Evolutionary conservation across 2,329 filamentous ascomycete genomes (phyloP), one percentile per base, ranked within the genome.

Genomic region (Ophioceras dolichostomum): DNA sequence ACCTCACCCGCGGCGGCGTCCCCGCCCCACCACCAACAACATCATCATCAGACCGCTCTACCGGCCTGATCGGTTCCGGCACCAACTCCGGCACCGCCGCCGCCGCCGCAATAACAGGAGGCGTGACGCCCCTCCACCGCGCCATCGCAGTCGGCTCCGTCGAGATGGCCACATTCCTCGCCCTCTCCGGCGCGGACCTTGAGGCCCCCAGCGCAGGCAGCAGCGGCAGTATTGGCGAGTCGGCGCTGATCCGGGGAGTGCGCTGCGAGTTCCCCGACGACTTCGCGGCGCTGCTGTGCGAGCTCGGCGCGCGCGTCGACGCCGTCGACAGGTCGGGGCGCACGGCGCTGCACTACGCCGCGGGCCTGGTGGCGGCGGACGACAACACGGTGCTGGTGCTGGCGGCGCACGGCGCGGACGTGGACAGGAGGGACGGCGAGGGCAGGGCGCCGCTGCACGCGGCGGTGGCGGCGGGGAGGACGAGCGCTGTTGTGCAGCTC

Each of bases 271-370:
- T 49, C 21, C 42, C 47, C 5, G 43, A 43, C 19, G 46, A 48
- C 24, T 46, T 48, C 29, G 37, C 46, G 21, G 37, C 45, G 5
- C 33, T 49, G 4, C 37, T 50, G 22, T 50, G 47, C 34, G 47
- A 50, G 27, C 41, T 49, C 10, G 46, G 47, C 7, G 49, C 49
- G 5, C 17, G 32, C 9, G 20, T 43, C n/a, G 38, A 47, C 18
- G 47, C 47, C 10, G 37, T 43, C 6, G 48, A 50, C 39, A 34
- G 22, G 20, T n/a, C 40, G 17, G 48, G 48, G 3, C 40, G 41
- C 13, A 43, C 48, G 2, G 46, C 45, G 4, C 35, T 51, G 6
- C 48, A 51, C 38, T 40, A 49, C 36, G 46, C 47, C 17, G 48
- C 48, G 16, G 40, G 36, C 21, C 38, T 41, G 10, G 33, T 39